Conservation (phyloP, 768 basidiomycete species). For the Suillus lakei region DNA sequence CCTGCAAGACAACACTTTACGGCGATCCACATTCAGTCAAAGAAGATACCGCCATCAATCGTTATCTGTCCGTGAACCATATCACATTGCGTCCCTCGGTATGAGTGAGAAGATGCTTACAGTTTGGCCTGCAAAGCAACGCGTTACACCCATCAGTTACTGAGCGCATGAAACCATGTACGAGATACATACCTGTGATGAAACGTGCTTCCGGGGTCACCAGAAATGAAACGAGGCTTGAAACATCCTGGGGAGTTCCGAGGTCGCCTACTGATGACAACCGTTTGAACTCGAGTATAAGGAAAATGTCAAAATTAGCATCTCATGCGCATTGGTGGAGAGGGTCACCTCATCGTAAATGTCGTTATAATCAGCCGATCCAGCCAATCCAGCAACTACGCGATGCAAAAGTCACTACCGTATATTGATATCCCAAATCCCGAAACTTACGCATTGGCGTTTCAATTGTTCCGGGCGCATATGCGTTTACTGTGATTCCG, state of each 20-base stretch:
- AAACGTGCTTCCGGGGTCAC: conserved; percentile 37
- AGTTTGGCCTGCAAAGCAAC: conserved; percentile 26
- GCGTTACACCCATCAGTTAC: background rate
- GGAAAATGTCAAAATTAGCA: background rate
- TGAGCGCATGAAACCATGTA: background rate
- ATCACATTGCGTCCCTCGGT: background rate
- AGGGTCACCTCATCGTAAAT: conserved; percentile 19
- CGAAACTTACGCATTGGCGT: conserved; percentile 33
- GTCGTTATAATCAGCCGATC: conserved; percentile 16
- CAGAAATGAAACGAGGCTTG: conserved; percentile 42
- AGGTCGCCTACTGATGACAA: conserved; percentile 24
- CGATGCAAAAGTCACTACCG: background rate
- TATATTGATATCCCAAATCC: background rate
- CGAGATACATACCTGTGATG: conserved; percentile 38
- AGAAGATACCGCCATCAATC: conserved; percentile 29
- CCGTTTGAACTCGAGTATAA: conserved; percentile 16
- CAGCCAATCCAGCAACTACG: conserved; percentile 22
- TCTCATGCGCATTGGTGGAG: background rate
- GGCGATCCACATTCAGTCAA: conserved; percentile 21
- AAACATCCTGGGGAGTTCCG: conserved; percentile 37
- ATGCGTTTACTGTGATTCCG: conserved; percentile 41
- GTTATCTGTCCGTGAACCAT: conserved; percentile 17
- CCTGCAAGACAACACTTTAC: conserved; percentile 8
- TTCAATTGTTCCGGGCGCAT: conserved; percentile 36
- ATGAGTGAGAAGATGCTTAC: conserved; percentile 16